Evolutionary conservation across 106 monocot species (phyloP).

Genomic region (Hemerocallis citrina): DNA sequence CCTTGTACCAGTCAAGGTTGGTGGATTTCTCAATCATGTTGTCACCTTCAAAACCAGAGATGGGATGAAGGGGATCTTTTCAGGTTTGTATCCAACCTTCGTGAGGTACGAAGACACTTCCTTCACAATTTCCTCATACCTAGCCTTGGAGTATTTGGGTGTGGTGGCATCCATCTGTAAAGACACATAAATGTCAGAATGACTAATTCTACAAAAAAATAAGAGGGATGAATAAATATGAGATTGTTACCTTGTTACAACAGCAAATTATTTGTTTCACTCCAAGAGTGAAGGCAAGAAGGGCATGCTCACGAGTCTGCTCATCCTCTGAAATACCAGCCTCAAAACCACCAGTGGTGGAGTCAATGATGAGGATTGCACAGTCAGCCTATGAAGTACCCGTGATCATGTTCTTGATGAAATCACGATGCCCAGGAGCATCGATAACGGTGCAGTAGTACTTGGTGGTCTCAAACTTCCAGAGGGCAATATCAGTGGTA

Average conservation of each 20-base stretch:
- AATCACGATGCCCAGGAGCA: slow-evolving; percentile 18
- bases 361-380: slow-evolving; percentile 15
- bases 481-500: slow-evolving; percentile 17
- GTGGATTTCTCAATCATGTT: slow-evolving; percentile 14
- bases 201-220: no score
- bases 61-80: slow-evolving; percentile 19
- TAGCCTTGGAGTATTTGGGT: slow-evolving; percentile 19
- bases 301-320: slow-evolving; percentile 14
- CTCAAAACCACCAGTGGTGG: slow-evolving; percentile 16
- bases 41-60: slow-evolving; percentile 15
- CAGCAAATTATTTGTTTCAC: slow-evolving; percentile 21
- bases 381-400: slow-evolving; percentile 19
- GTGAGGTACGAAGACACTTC: slow-evolving; percentile 21
- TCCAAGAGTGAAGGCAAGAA: slow-evolving; percentile 20
- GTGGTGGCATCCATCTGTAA: slow-evolving; percentile 24
- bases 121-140: slow-evolving; percentile 18
- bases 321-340: slow-evolving; percentile 19
- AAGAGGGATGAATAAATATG: no score
- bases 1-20: slow-evolving; percentile 23
- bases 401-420: slow-evolving; percentile 19
- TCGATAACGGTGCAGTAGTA: slow-evolving; percentile 20
- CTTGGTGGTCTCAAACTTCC: slow-evolving; percentile 23
- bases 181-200: no score
- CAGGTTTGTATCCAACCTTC: slow-evolving; percentile 20
- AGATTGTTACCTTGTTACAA: slow-evolving; percentile 23